Base-by-base conservation (phyloP, 305 asterid species). In the Fraxinus albicans region DNA sequence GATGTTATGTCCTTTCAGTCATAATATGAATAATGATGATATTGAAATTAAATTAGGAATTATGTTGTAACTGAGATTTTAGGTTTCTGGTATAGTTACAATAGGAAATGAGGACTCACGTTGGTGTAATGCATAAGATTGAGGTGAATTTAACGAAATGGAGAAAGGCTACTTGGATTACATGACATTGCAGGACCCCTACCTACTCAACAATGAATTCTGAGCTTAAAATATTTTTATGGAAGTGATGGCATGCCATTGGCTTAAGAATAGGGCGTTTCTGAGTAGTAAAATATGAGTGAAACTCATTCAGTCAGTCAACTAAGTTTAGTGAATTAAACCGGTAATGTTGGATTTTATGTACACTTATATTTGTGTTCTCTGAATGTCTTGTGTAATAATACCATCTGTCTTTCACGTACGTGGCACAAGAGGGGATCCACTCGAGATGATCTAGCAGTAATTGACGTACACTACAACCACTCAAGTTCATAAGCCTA, bases 291-390 rank as follows among this genome's bases (percentile, higher is more conserved):
- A 33, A 50, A 36, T 35, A 47, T 78, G 83, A 53, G 78, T 40
- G 44, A 9, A 76, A 40, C 67, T 19, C 15, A 38, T 53, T 36
- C 63, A 55, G 35, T 38, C 31, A 27, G 73, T 58, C 77, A 40
- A 21, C 63, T 63, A 74, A 34, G 33, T 63, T 50, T 36, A 42
- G 31, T 35, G 9, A 77, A 55, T n/a, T 69, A 12, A 17, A 34
- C 69, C 77, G 77, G 81, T 77, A 36, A 73, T 19, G 13, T 65
- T 27, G 84, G 74, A 83, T 40, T 8, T 63, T 31, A 23, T 58
- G 13, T 80, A 81, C 40, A 4, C 75, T 25, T 34, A 74, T 73
- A 25, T 55, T 77, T 83, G 35, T 77, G 17, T 55, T 75, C 60
- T 63, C n/a, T 73, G 55, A 15, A 6, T 65, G 35, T 10, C n/a